A percentile compares a stretch with the other conserved stretches of the same genome.
These are phyloP conservation scores for Galerina sulciceps DNA, from an alignment of 768 basidiomycete species.

Conservation along the genomic window DNA sequence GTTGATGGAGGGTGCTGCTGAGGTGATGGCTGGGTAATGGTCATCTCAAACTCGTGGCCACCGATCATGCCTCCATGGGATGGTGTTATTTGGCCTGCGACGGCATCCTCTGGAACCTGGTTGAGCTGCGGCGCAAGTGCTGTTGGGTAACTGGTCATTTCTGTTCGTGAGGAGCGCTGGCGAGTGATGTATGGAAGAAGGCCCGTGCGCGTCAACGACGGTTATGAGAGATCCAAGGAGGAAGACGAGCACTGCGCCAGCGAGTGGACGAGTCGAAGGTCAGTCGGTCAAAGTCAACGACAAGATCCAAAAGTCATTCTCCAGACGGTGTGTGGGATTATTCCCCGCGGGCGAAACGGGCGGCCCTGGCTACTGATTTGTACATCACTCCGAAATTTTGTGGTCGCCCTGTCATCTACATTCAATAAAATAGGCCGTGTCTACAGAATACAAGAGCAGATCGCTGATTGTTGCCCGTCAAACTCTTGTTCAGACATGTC, in stretches of 20 bases:
- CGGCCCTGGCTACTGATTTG: slow-evolving; percentile 19
- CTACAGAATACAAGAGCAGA: too few relatives aligned
- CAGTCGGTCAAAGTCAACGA: slow-evolving; percentile 11
- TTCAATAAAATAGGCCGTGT: neutral
- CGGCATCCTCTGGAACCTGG: slow-evolving; percentile 52
- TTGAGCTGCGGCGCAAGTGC: slow-evolving; percentile 51
- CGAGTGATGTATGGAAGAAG: slow-evolving; percentile 4
- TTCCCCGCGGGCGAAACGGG: slow-evolving; percentile 15
- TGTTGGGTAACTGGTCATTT: slow-evolving; percentile 46
- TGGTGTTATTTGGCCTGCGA: slow-evolving; percentile 44
- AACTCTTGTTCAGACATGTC: too few relatives aligned
- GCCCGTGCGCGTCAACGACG: slow-evolving; percentile 22
- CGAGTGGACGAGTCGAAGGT: slow-evolving; percentile 13
- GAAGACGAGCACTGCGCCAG: slow-evolving; percentile 11
- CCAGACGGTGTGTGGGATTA: slow-evolving; percentile 23
- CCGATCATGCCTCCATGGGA: slow-evolving; percentile 57
- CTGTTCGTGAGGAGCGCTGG: slow-evolving; percentile 20
- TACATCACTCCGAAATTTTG: slow-evolving; percentile 9
- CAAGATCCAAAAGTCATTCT: slow-evolving; percentile 16
- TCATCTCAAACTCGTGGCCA: slow-evolving; percentile 71
- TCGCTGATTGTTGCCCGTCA: too few relatives aligned
- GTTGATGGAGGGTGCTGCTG: slow-evolving; percentile 24
- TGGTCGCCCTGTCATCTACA: neutral
- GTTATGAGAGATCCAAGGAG: slow-evolving; percentile 5
- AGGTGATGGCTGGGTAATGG: slow-evolving; percentile 46